Conservation (phyloP, 441 rosid genomes). For the Bruguiera hainesii region DNA sequence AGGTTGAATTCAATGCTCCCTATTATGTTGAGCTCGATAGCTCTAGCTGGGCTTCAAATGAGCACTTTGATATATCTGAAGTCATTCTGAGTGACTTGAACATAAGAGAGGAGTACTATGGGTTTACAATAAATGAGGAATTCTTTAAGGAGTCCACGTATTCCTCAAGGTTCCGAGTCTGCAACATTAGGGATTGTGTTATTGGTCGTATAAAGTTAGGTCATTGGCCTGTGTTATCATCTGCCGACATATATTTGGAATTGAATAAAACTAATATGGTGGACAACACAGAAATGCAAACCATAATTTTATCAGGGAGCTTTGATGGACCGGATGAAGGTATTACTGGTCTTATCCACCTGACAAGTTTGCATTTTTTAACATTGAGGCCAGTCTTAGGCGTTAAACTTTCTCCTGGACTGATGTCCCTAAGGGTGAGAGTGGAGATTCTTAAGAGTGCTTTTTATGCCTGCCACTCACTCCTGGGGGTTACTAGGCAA, state of each 20-base stretch:
- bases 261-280: slow-evolving; percentile 36
- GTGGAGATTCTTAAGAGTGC: slow-evolving; percentile 72
- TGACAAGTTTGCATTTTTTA: slow-evolving; percentile 57
- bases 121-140: slow-evolving; percentile 33
- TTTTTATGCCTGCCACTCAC: slow-evolving; percentile 74
- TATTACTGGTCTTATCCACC: slow-evolving; percentile 78
- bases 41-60: slow-evolving; percentile 40
- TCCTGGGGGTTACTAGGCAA: slow-evolving; percentile 64
- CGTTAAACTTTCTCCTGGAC: slow-evolving; percentile 32
- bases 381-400: slow-evolving; percentile 61
- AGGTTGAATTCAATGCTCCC: slow-evolving; percentile 39
- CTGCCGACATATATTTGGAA: slow-evolving; percentile 61
- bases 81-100: slow-evolving; percentile 54
- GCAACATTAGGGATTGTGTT: slow-evolving; percentile 41
- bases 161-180: slow-evolving; percentile 62
- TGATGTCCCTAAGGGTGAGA: slow-evolving; percentile 59
- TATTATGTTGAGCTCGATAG: slow-evolving; percentile 54
- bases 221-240: slow-evolving; percentile 80
- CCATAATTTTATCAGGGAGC: slow-evolving; percentile 58
- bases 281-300: slow-evolving; percentile 36
- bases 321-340: slow-evolving; percentile 91
- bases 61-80: slow-evolving; percentile 83
- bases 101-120: slow-evolving; percentile 38
- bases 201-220: slow-evolving; percentile 77
- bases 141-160: slow-evolving; percentile 40